These are phyloP conservation scores for barrel medic (Medicago truncatula) DNA, from an alignment of 306 rosid genomes.

Conservation along the genomic window MtrunA17r5.0-ANR NC_053045.1:34881501-34882000, in stretches of 20 bases:
- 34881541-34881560: conserved; percentile 62
- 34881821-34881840: conserved; percentile 63
- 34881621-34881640: conserved; percentile 42
- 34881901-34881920: conserved; percentile 71
- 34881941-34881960: conserved; percentile 65
- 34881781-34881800: conserved; percentile 14
- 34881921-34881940: conserved; percentile 75
- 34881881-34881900: conserved; percentile 78
- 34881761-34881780: neutral
- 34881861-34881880: conserved; percentile 78
- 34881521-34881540: conserved; percentile 88
- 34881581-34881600: conserved; percentile 77
- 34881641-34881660: conserved; percentile 53
- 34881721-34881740: conserved; percentile 71
- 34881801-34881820: conserved; percentile 1
- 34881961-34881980: conserved; percentile 76
- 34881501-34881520: conserved; percentile 67
- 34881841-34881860: conserved; percentile 85
- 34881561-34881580: conserved; percentile 70
- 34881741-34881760: conserved; percentile 32
- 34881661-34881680: conserved; percentile 77
- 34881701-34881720: conserved; percentile 89
- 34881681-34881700: conserved; percentile 95
- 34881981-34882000: conserved; percentile 59
- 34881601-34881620: conserved; percentile 54